phyloP scores from a whole-genome alignment of 2,329 filamentous ascomycete species.

The Pseudogymnoascus sp. region DNA sequence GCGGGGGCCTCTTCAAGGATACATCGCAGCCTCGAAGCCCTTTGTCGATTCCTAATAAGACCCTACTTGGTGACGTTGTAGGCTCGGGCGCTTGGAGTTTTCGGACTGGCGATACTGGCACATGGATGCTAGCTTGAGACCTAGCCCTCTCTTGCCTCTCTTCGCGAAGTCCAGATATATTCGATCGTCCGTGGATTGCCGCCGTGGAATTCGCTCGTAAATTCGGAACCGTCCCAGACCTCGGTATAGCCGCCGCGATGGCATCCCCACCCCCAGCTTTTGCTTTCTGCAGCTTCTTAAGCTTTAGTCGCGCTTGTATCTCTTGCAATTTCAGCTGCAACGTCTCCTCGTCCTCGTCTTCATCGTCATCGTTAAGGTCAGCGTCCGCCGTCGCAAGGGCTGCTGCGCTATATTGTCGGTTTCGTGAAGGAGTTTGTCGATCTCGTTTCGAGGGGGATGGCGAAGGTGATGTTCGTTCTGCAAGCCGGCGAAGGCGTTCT shows the following conservation, averaged over 20 bases:
- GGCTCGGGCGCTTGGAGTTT: conserved; percentile 37
- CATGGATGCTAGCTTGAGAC: conserved; percentile 47
- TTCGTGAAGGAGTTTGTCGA: neutral
- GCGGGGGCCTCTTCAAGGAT: conserved; percentile 59
- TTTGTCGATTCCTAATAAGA: conserved; percentile 82
- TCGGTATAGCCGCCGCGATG: neutral
- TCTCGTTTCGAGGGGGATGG: conserved; percentile 52
- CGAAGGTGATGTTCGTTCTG: conserved; percentile 58
- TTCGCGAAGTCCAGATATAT: conserved; percentile 19
- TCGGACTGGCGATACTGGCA: conserved; percentile 67
- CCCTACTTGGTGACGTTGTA: conserved; percentile 67
- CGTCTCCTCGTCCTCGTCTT: conserved; percentile 79
- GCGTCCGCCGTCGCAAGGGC: conserved; percentile 12
- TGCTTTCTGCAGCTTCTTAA: conserved; percentile 75
- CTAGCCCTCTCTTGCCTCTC: conserved; percentile 21
- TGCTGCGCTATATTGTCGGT: conserved; percentile 2
- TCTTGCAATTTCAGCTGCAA: conserved; percentile 77
- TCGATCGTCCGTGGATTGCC: conserved; percentile 20
- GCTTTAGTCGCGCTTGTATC: conserved; percentile 76
- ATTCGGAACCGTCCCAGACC: conserved; percentile 13
- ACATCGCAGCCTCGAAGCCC: conserved; percentile 72
- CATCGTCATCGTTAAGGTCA: conserved; percentile 43
- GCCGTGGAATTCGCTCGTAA: conserved; percentile 21
- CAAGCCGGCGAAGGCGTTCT: conserved; percentile 60
- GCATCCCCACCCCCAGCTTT: conserved; percentile 32